phyloP scores from a whole-genome alignment of 2,329 filamentous ascomycete genomes.

The Pleurostoma richardsiae region DNA sequence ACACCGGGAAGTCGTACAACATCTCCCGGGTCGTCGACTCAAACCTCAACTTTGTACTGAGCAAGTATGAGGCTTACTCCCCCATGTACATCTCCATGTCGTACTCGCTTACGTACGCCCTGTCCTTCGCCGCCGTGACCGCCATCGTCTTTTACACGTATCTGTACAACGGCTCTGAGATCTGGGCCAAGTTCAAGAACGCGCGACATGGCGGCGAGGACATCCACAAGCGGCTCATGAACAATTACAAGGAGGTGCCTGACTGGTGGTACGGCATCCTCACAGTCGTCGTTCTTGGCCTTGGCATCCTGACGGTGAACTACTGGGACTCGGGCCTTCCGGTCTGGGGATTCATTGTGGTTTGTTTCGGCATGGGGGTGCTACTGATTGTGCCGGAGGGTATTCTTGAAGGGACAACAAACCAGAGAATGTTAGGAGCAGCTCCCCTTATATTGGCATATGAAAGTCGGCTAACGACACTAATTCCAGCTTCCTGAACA shows the following conservation, averaged over 20 bases:
- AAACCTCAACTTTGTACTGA: slow-evolving; percentile 18
- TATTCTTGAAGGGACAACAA: slow-evolving; percentile 21
- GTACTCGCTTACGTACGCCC: slow-evolving; percentile 26
- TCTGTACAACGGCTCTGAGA: slow-evolving; percentile 25
- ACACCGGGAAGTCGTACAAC: slow-evolving; percentile 22
- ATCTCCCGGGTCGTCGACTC: slow-evolving; percentile 20
- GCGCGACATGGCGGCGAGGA: slow-evolving; percentile 22
- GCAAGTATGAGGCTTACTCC: slow-evolving; percentile 25
- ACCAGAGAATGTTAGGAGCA: slow-evolving; percentile 14
- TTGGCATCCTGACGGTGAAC: slow-evolving; percentile 21
- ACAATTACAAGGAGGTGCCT: slow-evolving; percentile 26
- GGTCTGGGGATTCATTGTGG: slow-evolving; percentile 21
- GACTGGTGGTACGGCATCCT: slow-evolving; percentile 33
- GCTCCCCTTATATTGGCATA: background rate
- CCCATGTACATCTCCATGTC: slow-evolving; percentile 29
- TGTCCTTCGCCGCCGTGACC: slow-evolving; percentile 28
- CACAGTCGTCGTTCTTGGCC: slow-evolving; percentile 22
- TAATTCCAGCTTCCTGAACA: slow-evolving; percentile 19
- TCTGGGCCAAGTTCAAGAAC: slow-evolving; percentile 24
- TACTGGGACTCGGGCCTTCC: slow-evolving; percentile 19
- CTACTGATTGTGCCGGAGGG: slow-evolving; percentile 13
- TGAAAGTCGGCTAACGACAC: background rate
- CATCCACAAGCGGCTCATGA: slow-evolving; percentile 29
- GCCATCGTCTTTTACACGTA: slow-evolving; percentile 25
- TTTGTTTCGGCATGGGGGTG: slow-evolving; percentile 16